A percentile compares a stretch with the other conserved stretches of the same genome.
These are phyloP conservation scores for Sclerotiophoma versabilis DNA, from an alignment of 2,329 filamentous ascomycete genomes.

Conservation along the genomic window DNA sequence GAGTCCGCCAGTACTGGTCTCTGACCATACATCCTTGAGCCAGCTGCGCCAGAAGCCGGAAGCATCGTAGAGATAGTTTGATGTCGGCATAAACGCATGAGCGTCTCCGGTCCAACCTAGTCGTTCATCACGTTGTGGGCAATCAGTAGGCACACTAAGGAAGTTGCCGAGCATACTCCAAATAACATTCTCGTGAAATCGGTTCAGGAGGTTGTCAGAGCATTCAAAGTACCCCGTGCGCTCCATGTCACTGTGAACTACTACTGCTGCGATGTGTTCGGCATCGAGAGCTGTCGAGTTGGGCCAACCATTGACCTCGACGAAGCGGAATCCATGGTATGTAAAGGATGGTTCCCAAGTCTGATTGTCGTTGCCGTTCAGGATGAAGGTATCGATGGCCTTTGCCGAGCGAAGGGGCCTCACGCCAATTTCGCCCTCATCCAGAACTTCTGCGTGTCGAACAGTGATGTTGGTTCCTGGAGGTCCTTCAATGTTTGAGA, in stretches of 20 bases:
- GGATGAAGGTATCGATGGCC: slow-evolving; percentile 47
- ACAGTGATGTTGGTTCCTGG: slow-evolving; percentile 55
- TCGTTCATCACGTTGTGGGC: slow-evolving; percentile 63
- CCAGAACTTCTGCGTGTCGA: slow-evolving; percentile 63
- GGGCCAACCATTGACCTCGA: slow-evolving; percentile 49
- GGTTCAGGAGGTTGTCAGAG: slow-evolving; percentile 61
- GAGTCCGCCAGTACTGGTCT: slow-evolving; percentile 37
- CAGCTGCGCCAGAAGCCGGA: slow-evolving; percentile 59
- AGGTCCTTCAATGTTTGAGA: slow-evolving; percentile 48
- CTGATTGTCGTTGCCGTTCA: slow-evolving; percentile 34
- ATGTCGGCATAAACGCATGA: slow-evolving; percentile 59
- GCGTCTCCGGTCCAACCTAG: slow-evolving; percentile 63
- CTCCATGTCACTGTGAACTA: slow-evolving; percentile 62
- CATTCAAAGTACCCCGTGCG: slow-evolving; percentile 60
- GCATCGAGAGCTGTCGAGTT: slow-evolving; percentile 17
- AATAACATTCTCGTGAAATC: slow-evolving; percentile 61
- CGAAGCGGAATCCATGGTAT: slow-evolving; percentile 61
- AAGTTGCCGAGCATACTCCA: slow-evolving; percentile 69
- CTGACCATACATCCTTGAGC: slow-evolving; percentile 57
- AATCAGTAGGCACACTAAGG: slow-evolving; percentile 56
- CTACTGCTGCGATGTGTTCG: slow-evolving; percentile 48
- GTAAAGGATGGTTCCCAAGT: slow-evolving; percentile 60
- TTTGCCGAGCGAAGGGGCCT: slow-evolving; percentile 56
- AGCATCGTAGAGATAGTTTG: slow-evolving; percentile 59
- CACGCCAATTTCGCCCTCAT: slow-evolving; percentile 53